These are phyloP conservation scores for Cutaneotrichosporon sp. DNA, from an alignment of 1,284 basidiomycete genomes.

Conservation along the genomic window DNA sequence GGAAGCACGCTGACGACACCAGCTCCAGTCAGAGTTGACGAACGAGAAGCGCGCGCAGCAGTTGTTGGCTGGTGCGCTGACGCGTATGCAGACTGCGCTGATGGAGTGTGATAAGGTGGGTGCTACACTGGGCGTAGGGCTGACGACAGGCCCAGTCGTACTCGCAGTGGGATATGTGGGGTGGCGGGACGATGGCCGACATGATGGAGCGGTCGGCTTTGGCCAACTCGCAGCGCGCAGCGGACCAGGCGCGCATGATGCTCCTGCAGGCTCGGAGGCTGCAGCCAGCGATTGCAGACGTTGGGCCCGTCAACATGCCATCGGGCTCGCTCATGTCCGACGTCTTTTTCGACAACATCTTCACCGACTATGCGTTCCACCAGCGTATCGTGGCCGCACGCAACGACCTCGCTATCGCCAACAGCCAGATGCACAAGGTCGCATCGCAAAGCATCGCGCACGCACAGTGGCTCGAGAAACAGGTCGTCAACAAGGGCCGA, in stretches of 20 bases:
- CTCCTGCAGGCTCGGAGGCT: constrained; percentile 22
- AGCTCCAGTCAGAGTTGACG: constrained; percentile 16
- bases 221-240: constrained; percentile 19
- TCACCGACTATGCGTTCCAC: constrained; percentile 23
- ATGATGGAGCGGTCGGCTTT: constrained; percentile 20
- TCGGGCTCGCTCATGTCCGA: constrained; percentile 21
- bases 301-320: constrained; percentile 14
- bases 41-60: constrained; percentile 21
- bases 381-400: constrained; percentile 13
- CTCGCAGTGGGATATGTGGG: constrained; percentile 10
- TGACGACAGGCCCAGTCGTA: constrained; percentile 6
- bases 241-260: constrained; percentile 20
- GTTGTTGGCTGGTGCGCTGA: constrained; percentile 13
- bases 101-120: background rate
- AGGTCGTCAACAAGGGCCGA: background rate
- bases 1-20: background rate
- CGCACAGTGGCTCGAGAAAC: background rate
- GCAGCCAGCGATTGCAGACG: constrained; percentile 15
- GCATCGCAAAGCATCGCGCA: constrained; percentile 1
- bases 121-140: background rate
- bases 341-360: constrained; percentile 28
- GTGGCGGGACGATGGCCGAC: constrained; percentile 10
- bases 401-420: background rate
- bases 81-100: constrained; percentile 7
- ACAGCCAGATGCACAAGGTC: constrained; percentile 1